phyloP scores from a whole-genome alignment of 305 asterid species.

The Fraxinus angustifolia region DNA sequence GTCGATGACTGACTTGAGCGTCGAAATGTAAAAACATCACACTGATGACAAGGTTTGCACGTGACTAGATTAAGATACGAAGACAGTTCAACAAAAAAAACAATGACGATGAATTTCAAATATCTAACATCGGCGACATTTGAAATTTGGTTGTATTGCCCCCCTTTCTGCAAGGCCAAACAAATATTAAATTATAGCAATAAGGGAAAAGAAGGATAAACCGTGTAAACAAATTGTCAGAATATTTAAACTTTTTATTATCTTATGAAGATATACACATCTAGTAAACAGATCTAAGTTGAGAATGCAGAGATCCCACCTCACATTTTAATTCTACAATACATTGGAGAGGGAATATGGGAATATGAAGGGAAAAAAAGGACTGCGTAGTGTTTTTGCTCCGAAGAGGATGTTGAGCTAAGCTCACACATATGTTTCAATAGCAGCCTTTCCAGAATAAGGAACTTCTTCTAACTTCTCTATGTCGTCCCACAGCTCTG shows the following conservation, averaged over 20 bases:
- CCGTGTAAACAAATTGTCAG: background rate
- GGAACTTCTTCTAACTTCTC: constrained; percentile 42
- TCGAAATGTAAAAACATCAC: background rate
- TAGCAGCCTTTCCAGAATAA: constrained; percentile 46
- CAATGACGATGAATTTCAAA: background rate
- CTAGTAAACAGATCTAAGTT: constrained; percentile 19
- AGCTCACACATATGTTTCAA: constrained; percentile 65
- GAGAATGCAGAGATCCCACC: constrained; percentile 4
- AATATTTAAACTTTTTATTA: background rate
- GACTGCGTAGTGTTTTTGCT: background rate
- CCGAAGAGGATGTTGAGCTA: constrained; percentile 10
- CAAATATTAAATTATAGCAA: background rate
- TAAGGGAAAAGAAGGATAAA: background rate
- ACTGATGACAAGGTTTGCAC: background rate
- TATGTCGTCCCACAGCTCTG: constrained; percentile 75
- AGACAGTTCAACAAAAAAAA: background rate
- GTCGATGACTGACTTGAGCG: background rate
- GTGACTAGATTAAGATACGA: background rate
- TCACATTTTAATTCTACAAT: background rate
- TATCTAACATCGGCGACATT: background rate
- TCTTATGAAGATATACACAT: constrained; percentile 13
- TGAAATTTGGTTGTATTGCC: background rate
- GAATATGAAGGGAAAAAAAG: background rate
- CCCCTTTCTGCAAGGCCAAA: background rate
- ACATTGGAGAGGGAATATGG: background rate